These are phyloP conservation scores for Pterula multifida DNA, from an alignment of 1,284 basidiomycete genomes.

Conservation along the genomic window DNA sequence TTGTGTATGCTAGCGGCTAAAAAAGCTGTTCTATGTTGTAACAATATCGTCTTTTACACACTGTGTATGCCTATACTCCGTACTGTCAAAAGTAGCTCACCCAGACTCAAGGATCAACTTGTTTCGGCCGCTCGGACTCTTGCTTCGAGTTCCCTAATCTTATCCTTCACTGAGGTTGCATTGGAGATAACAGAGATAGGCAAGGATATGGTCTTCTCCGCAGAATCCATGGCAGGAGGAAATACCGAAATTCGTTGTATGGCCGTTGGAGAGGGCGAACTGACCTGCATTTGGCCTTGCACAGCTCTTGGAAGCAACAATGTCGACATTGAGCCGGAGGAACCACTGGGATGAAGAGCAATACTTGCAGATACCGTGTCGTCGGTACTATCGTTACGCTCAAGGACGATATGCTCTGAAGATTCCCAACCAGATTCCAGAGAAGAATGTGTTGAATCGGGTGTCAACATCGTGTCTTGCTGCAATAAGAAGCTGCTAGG, in stretches of 20 bases:
- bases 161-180: background rate
- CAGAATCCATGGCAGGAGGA: background rate
- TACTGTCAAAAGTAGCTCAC: too few relatives aligned
- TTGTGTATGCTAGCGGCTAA: too few relatives aligned
- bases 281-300: background rate
- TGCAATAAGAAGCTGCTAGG: background rate
- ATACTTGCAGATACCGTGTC: too few relatives aligned
- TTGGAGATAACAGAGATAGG: background rate
- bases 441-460: too few relatives aligned
- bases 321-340: background rate
- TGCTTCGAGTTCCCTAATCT: conserved; percentile 5
- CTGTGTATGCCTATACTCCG: too few relatives aligned
- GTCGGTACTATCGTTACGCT: too few relatives aligned
- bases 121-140: background rate
- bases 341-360: background rate
- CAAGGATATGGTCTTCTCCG: background rate
- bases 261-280: background rate
- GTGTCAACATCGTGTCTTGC: too few relatives aligned
- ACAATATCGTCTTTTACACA: too few relatives aligned
- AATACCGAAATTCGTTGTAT: background rate
- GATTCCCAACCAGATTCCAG: too few relatives aligned
- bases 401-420: too few relatives aligned
- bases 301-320: background rate
- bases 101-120: background rate
- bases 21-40: too few relatives aligned